phyloP scores from a whole-genome alignment of 495 filamentous ascomycete species.

The Penicillium macrosclerotiorum region DNA sequence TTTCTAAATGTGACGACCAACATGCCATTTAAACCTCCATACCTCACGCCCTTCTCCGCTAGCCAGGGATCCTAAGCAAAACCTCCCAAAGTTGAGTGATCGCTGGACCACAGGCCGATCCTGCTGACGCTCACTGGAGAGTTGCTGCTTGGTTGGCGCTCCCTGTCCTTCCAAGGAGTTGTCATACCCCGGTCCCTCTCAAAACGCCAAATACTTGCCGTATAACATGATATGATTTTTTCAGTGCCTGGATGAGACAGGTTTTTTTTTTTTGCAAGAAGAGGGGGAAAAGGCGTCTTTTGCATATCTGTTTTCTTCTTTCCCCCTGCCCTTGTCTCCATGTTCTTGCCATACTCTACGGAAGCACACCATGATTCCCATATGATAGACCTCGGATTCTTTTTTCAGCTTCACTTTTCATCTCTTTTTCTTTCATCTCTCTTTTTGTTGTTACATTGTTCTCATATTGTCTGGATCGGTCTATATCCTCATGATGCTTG shows the following conservation, averaged over 20 bases:
- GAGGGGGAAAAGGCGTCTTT: not conserved
- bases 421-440: not conserved
- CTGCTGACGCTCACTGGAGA: too few species aligned
- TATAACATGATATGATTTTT: too few species aligned
- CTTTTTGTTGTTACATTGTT: too few species aligned
- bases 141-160: too few species aligned
- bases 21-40: conserved; percentile 2
- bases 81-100: too few species aligned
- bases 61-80: not conserved
- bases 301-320: not conserved
- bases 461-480: not conserved
- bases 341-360: conserved; percentile 3
- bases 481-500: too few species aligned
- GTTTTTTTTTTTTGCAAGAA: not conserved
- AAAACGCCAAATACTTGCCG: too few species aligned
- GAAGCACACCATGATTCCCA: conserved; percentile 13
- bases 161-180: too few species aligned
- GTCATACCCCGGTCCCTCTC: too few species aligned
- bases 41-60: not conserved
- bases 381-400: conserved; percentile 9
- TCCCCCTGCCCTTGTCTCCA: not conserved
- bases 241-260: too few species aligned
- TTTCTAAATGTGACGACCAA: conserved; percentile 27
- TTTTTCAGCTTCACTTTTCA: not conserved
- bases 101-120: too few species aligned